Evolutionary conservation across 495 filamentous ascomycete genomes (phyloP), one percentile per base, ranked within the genome.

Genomic region (Tuber brumale): DNA sequence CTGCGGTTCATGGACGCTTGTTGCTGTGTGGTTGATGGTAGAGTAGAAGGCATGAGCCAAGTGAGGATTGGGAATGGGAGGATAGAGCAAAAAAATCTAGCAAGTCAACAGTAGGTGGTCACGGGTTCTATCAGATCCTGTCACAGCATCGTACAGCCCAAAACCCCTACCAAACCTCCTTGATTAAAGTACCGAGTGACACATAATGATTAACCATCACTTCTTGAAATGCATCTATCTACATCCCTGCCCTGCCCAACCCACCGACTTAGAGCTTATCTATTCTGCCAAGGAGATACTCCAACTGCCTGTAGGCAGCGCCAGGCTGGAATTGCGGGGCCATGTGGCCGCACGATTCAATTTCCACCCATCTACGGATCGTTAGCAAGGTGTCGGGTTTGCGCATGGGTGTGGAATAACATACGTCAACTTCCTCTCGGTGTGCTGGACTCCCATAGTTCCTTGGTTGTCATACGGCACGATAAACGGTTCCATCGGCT

Each of bases 341-440:
- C 89, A 88, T 91, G 77, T 91, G 91, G 0, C 91, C 91, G 14
- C 87, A 84, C 74, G 89, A 84, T 70, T 86, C 85, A 12, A 92
- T 85, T 37, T 85, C 84, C n/a, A 88, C 73, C 14, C 71, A 81
- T 18, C 76, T 78, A 21, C 70, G 27, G 12, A 27, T 61, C 2
- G 3, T 61, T 41, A 27, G 21, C 23, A 1, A 35, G 3, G 18
- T 70, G 19, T 78, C 35, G 57, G 18, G 1, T 41, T 27, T 18
- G 9, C n/a, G 23, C 9, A 3, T 4, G 14, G 21, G 23, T 10
- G 6, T 69, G 23, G 5, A 41, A 57, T 70, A 66, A 6, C 85
- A 75, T 87, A 93, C 0, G 92, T 93, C 70, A 94, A 85, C 0
- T 90, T 91, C 23, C 92, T 86, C 85, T 94, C 92, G 0, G 88